Base-by-base conservation (phyloP, 225 moss, liverwort and hornwort genomes). In the Physcomitrium patens region DNA sequence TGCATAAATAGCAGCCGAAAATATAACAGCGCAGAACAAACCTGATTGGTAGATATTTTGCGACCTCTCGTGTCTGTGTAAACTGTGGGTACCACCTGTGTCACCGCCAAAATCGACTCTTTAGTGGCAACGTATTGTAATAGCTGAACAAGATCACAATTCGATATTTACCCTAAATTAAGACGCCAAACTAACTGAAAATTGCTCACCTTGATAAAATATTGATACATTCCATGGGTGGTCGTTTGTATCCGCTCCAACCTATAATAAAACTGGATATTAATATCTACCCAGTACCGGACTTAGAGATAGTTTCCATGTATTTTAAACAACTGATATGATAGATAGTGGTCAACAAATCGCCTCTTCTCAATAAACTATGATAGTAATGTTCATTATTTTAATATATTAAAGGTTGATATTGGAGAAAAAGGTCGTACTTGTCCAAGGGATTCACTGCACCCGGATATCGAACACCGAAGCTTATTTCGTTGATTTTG, bases 391-490 rank as follows among this genome's bases (percentile, higher is more conserved):
- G 67, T 42, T 37, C 58, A 7, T 58, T 23, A 5, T 15, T 28
- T 37, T 41, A 22, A 27, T 43, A 55, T 50, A 70, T 44, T 45
- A 37, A 51, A 68, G 69, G 20, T 49, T n/a, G 43, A 31, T 64
- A 69, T 48, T 28, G 60, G 73, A 78, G 67, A 57, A 49, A 63
- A 31, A 55, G 59, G 63, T 59, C 81, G 83, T 82, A 94, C 93
- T 88, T 80, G 83, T 99, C 94, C 81, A 99, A 91, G 42, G 97
- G 97, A 76, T 99, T 94, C 15, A 93, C 87, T 74, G 85, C 87
- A 78, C 97, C 97, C 37, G 97, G 97, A 70, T 89, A 99, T 82
- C 84, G 97, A 37, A 90, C 93, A 78, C 97, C 97, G 82, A 94
- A 99, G 76, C 87, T 93, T 67, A 97, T 87, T 80, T 89, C 87